Evolutionary conservation across 2,329 filamentous ascomycete genomes (phyloP), one percentile per base, ranked within the genome.

Genomic region (Fusarium sp.): DNA sequence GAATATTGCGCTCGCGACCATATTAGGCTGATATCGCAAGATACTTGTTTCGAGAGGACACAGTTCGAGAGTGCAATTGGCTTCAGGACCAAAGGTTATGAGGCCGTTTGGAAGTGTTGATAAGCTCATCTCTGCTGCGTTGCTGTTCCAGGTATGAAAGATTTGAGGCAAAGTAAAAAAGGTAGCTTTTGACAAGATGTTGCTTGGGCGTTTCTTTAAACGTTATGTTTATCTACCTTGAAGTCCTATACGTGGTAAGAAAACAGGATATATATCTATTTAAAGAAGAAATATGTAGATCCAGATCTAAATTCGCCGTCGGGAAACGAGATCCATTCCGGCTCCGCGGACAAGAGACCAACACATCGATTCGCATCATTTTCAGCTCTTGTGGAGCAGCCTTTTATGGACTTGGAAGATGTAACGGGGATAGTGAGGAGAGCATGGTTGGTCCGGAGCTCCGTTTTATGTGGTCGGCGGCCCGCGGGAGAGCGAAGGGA

Each of bases 11-110:
- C 57, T 70, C 23, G 67, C 61, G 15, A 61, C 44, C 9, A 67
- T 25, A 41, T 41, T 70, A 15, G 67, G 67, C 4, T 51, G 66
- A 23, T 70, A 69, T 37, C 64, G 61, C 11, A 70, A 47, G 2
- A 70, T 51, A 15, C 67, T 70, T 15, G 53, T 38, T n/a, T 70
- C 67, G 15, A 70, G 51, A 6, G 65, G 66, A 33, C 67, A 70
- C 23, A 57, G 8, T 23, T 66, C 64, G 37, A 70, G 67, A 1
- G 67, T 70, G 38, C 67, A 70, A 43, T 70, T 67, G 50, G 67
- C 67, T 1, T 49, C 11, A 21, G 65, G 55, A 32, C 67, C 67
- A 33, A 70, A 70, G 4, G 65, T 52, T 55, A 70, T 43, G 42
- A 65, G 61, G 7, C 66, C 67, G 43, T 61, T 59, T 27, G 67